Conservation (phyloP, 2,329 filamentous ascomycete genomes). For the Colletotrichum sidae region DNA sequence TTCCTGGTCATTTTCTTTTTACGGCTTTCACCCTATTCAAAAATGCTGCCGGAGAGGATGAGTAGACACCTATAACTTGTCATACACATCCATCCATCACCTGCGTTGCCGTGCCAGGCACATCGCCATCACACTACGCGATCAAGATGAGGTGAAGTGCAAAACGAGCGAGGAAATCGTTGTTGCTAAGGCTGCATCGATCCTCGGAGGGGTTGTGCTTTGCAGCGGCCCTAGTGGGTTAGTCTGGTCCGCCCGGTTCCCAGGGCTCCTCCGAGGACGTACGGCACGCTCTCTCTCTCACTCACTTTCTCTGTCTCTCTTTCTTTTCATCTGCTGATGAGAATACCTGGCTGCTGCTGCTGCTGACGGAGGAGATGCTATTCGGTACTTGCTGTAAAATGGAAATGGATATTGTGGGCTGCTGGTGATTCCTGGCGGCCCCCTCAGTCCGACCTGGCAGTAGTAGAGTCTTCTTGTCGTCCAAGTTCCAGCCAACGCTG, state of each 20-base stretch:
- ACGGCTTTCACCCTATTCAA: constrained; percentile 8
- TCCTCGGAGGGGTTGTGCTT: constrained; percentile 32
- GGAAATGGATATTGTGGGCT: constrained; percentile 1
- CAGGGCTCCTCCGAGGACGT: constrained; percentile 1
- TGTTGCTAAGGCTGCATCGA: constrained; percentile 28
- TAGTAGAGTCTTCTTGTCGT: not conserved
- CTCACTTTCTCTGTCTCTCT: not conserved
- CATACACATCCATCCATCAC: constrained; percentile 8
- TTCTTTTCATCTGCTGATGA: not conserved
- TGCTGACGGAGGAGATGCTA: not conserved
- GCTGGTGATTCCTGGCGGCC: constrained; percentile 21
- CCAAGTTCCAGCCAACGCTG: too few relatives aligned
- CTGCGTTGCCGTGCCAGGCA: constrained; percentile 7
- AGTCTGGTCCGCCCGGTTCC: constrained; percentile 25
- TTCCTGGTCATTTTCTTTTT: constrained; percentile 8
- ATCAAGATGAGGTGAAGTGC: constrained; percentile 8
- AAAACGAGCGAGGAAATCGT: not conserved
- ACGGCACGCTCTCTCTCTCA: too few relatives aligned
- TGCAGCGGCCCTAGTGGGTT: constrained; percentile 35
- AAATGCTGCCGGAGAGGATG: constrained; percentile 17
- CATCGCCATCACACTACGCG: not conserved
- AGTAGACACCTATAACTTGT: not conserved
- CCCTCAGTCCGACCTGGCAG: not conserved
- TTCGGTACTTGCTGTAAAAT: too few relatives aligned
- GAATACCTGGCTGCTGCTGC: not conserved